phyloP scores from a whole-genome alignment of 495 filamentous ascomycete genomes.

The Neurospora africana region DNA sequence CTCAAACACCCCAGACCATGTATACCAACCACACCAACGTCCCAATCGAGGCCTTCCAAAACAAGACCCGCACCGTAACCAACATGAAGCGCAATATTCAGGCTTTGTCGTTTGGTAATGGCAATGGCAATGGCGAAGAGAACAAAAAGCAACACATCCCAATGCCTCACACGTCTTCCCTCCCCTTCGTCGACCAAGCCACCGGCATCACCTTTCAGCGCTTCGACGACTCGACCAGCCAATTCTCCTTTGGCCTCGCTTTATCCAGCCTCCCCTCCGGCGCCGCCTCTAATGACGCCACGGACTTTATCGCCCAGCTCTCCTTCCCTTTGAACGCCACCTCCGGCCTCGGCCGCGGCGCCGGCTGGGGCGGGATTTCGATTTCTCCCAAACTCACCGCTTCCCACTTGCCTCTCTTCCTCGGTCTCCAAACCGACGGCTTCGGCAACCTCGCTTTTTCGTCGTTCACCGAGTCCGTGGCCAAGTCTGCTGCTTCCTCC shows the following conservation, averaged over 20 bases:
- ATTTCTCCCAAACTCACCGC: constrained; percentile 5
- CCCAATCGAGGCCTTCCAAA: no score
- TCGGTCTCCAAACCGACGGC: constrained; percentile 15
- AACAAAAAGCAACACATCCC: neutral
- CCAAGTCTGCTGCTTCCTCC: neutral
- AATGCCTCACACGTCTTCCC: neutral
- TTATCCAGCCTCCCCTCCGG: constrained; percentile 2
- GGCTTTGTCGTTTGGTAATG: neutral
- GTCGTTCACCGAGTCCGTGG: constrained; percentile 2
- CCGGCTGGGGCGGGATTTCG: constrained; percentile 17
- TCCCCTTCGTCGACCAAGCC: constrained; percentile 13
- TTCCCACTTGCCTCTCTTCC: constrained; percentile 11
- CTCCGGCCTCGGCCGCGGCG: constrained; percentile 2
- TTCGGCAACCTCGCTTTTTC: constrained; percentile 6
- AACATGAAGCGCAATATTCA: neutral
- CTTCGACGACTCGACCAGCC: constrained; percentile 16
- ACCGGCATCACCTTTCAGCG: constrained; percentile 20
- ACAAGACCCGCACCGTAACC: neutral
- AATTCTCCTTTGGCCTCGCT: constrained; percentile 19
- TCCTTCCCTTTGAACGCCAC: constrained; percentile 8
- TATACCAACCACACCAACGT: no score
- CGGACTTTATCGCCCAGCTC: constrained; percentile 19
- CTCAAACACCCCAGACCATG: no score
- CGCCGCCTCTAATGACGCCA: neutral
- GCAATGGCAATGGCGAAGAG: neutral